Evolutionary conservation across 768 basidiomycete species (phyloP), one percentile per base, ranked within the genome.

Genomic region (Mycena amicta): DNA sequence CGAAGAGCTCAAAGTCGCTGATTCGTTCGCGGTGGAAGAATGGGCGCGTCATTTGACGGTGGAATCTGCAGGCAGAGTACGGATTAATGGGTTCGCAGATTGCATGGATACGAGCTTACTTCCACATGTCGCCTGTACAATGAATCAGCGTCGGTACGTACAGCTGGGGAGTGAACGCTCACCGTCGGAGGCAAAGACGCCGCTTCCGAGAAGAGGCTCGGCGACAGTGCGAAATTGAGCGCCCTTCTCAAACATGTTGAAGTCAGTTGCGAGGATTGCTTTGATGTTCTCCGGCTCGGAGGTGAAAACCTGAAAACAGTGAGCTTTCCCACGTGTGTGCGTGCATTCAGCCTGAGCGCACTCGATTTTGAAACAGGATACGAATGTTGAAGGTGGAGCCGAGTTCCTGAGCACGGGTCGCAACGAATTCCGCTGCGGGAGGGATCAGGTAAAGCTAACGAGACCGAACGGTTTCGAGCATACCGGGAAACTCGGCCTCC

Each of bases 71-170:
- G 15, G 18, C 8, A 37, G 8, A 20, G n/a, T n/a, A 11, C 4
- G 6, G 26, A 22, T 18, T 31, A 49, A 18, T n/a, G 13, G 25
- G 39, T 8, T 20, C 25, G 0, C 5, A 6, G 1, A 20, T 3
- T 39, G n/a, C 45, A 41, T 15, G 16, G 25, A 37, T 12, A 15
- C 18, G 12, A n/a, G 18, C 79, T 61, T 66, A 87, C 84, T 84
- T 89, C 88, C 88, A 89, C 71, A 82, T 77, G 2, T 86, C 83
- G 80, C 83, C 84, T n/a, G n/a, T 68, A 85, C 82, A 5, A 25
- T 23, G 20, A 37, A 40, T 23, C 3, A n/a, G 22, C 3, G 59
- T 45, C n/a, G 47, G n/a, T 51, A 50, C 20, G 52, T 16, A 22
- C 5, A 16, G 22, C 29, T 11, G 45, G 22, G 37, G 31, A 15